Percentiles rank a stretch among this genome's conserved stretches.
Evolutionary conservation across 495 filamentous ascomycete species (phyloP).

Genomic region (Penicillium ucsense): DNA sequence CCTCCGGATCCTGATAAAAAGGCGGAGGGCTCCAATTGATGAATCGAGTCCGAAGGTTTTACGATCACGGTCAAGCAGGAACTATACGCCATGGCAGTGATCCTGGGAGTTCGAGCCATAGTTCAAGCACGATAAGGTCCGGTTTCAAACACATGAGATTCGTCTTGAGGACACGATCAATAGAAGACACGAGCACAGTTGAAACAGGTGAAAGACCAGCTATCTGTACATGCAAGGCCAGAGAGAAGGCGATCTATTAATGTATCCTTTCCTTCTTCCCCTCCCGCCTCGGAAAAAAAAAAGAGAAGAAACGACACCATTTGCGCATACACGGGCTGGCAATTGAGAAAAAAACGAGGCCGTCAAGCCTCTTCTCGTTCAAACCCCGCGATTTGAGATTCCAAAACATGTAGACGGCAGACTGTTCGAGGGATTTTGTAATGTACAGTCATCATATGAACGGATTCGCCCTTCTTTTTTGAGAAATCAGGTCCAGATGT

Average conservation of each 20-base stretch:
- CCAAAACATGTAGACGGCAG: constrained; percentile 17
- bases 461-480: constrained; percentile 7
- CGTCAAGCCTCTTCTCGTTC: constrained; percentile 1
- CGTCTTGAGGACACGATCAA: constrained; percentile 21
- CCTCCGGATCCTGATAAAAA: no score
- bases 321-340: constrained; percentile 13
- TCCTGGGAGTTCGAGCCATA: no score
- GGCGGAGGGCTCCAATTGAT: no score
- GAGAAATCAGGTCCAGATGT: constrained; percentile 1
- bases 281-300: constrained; percentile 14
- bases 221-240: constrained; percentile 43
- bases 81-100: no score
- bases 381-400: constrained; percentile 12
- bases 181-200: constrained; percentile 31
- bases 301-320: constrained; percentile 8
- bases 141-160: constrained; percentile 30
- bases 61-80: no score
- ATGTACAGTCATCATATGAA: constrained; percentile 16
- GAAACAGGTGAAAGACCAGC: constrained; percentile 36
- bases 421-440: constrained; percentile 7
- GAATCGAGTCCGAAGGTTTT: no score
- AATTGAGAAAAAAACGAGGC: constrained; percentile 1
- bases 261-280: constrained; percentile 16
- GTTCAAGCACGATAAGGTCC: not conserved
- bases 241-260: constrained; percentile 22